Base-by-base conservation (phyloP, 805 yeast species). In the Suhomyces pyralidae region DNA sequence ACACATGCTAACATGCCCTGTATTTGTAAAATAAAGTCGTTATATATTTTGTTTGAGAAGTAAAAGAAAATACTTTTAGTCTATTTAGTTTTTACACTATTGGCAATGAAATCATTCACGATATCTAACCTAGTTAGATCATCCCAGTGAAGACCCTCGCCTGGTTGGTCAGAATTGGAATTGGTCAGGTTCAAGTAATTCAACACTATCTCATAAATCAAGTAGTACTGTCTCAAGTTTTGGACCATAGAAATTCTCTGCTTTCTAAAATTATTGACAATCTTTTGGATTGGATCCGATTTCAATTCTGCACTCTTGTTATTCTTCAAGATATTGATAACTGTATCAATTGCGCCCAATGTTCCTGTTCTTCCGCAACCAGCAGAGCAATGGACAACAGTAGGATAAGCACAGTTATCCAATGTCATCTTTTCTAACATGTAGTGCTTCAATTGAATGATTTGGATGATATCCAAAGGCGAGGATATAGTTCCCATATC, bases 401-500 rank as follows among this genome's bases (percentile, higher is more conserved):
- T 51, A 7, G 60, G 58, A 40, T 51, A 55, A 9, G 45, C 14
- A 19, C 49, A 34, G 10, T 50, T 43, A 9, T 40, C 40, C n/a
- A 48, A 25, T 12, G 25, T 49, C 19, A 60, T 49, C 0, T 36
- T 19, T 28, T 45, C 46, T 36, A 59, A 57, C 7, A 61, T 54
- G 50, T 54, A 58, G 46, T 51, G 53, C 59, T 71, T 73, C 59
- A 71, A 58, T 45, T 60, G 67, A 15, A 83, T 64, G 10, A 74
- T 58, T 48, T 76, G 73, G 25, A 89, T 70, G 26, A 90, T 70
- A 57, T 85, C 88, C 17, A 73, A 67, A 15, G 85, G 80, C 44
- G 79, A 79, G 22, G 78, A 68, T 28, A 86, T 77, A 2, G 85
- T 81, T 8, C 88, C 87, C 73, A 84, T 83, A 71, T 93, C 99